These are phyloP conservation scores for Penicillium sp. DNA, from an alignment of 2,329 filamentous ascomycete species.

Conservation along the genomic window DNA sequence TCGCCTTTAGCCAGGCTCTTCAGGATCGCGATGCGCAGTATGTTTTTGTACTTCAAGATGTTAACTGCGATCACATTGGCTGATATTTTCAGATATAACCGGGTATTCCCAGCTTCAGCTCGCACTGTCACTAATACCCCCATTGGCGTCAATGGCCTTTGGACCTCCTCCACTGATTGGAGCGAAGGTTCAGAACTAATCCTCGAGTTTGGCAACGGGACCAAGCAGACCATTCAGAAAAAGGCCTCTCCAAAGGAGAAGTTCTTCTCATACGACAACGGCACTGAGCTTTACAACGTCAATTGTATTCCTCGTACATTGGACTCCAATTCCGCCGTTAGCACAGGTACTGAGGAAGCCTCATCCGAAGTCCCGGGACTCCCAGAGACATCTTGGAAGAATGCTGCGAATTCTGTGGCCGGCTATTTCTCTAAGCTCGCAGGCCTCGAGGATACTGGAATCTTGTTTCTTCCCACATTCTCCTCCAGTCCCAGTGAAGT, in stretches of 20 bases:
- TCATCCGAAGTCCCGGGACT: constrained; percentile 20
- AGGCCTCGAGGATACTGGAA: constrained; percentile 49
- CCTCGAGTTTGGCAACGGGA: constrained; percentile 27
- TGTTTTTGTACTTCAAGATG: background rate
- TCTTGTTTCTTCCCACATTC: constrained; percentile 45
- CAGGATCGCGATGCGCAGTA: constrained; percentile 65
- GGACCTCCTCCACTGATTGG: constrained; percentile 24
- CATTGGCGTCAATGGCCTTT: constrained; percentile 20
- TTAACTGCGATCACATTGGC: background rate
- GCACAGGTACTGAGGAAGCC: constrained; percentile 19
- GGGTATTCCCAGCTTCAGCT: constrained; percentile 25
- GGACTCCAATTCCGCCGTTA: constrained; percentile 5
- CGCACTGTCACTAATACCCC: constrained; percentile 26
- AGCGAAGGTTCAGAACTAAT: constrained; percentile 21
- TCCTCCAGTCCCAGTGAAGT: constrained; percentile 22
- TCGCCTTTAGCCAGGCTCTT: constrained; percentile 52
- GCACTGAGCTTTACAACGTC: constrained; percentile 21
- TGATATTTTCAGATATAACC: constrained; percentile 27
- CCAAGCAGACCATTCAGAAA: constrained; percentile 19
- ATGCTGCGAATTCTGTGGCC: constrained; percentile 36
- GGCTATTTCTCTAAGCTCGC: constrained; percentile 52
- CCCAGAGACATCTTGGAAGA: constrained; percentile 25
- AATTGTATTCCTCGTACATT: constrained; percentile 25
- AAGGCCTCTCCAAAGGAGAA: constrained; percentile 22
- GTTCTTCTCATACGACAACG: constrained; percentile 26